Evolutionary conservation across 164 flowering plant genomes (phyloP), one percentile per base, ranked within the genome.

Genomic region (Protea cynaroides): DNA sequence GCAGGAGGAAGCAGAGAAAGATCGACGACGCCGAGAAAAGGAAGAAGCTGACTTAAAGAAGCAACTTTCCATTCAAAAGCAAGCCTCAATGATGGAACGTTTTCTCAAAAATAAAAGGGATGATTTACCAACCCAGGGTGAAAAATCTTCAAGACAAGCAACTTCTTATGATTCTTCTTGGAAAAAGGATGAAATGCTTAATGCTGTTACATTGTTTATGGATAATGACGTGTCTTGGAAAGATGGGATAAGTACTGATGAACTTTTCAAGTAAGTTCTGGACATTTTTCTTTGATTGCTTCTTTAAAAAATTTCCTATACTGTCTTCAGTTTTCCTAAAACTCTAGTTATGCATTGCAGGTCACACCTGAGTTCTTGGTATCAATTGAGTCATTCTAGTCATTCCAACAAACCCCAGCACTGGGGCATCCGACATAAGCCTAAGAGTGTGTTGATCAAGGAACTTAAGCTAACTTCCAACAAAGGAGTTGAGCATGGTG

Each of bases 11-110:
- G 85, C 83, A 58, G 92, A 88, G 65, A 86, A 69, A 61, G 92
- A 86, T 15, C 92, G 80, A 56, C 69, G 82, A 4, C 85, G 88
- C 4, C 73, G 78, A 43, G 90, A 86, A 72, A 90, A 82, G 81
- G 95, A 88, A 76, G 86, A 79, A 65, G 80, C 86, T 62, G 95
- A 88, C 61, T 43, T 72, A 67, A 91, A 78, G 71, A 89, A 83
- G 72, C 78, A 80, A 71, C 83, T 77, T 64, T 66, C 85, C 17
- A 24, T 92, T 50, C 79, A 88, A 74, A 92, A 88, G 80, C 97
- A 92, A 73, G 99, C 96, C 74, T 82, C 97, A 66, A 65, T 92
- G 1, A 88, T 92, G 97, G 89, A 95, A 66, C 90, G 92, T 5
- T 95, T 95, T 77, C 73, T 95, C n/a, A 95, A 82, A 70, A 78